phyloP scores from a whole-genome alignment of 2,329 filamentous ascomycete genomes.

The Ophiostoma ulmi region DNA sequence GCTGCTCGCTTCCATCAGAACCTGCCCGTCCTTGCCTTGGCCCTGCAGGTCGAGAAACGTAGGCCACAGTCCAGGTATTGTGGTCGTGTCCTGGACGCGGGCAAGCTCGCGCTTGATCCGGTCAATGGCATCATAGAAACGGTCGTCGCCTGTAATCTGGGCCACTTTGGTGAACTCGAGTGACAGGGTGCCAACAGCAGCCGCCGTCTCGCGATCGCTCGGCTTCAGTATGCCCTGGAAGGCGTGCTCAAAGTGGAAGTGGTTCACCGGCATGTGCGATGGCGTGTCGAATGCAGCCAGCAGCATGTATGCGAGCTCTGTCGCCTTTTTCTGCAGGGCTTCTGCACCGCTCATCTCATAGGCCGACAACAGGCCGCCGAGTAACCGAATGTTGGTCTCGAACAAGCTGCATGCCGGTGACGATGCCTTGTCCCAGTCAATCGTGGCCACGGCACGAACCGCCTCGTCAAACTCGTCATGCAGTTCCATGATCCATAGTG shows the following conservation, averaged over 20 bases:
- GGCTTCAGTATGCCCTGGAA: constrained; percentile 14
- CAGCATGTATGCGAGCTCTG: constrained; percentile 60
- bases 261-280: constrained; percentile 55
- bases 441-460: constrained; percentile 61
- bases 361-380: constrained; percentile 33
- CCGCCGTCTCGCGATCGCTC: constrained; percentile 29
- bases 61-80: constrained; percentile 74
- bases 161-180: constrained; percentile 67
- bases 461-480: constrained; percentile 75
- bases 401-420: constrained; percentile 42
- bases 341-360: constrained; percentile 41
- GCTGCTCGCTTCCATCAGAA: constrained; percentile 24
- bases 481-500: constrained; percentile 80
- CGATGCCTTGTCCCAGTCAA: constrained; percentile 59
- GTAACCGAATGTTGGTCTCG: constrained; percentile 34
- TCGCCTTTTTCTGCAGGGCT: constrained; percentile 56
- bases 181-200: constrained; percentile 56
- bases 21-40: neutral
- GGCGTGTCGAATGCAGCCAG: constrained; percentile 64
- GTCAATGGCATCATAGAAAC: constrained; percentile 71
- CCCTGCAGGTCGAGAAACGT: constrained; percentile 53
- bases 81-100: constrained; percentile 60
- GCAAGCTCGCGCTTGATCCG: constrained; percentile 68
- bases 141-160: constrained; percentile 62
- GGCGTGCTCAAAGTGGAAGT: constrained; percentile 18